Percentiles rank a stretch among this genome's conserved stretches.
Conservation (phyloP, 1,139 yeast species). For the Suhomyces coccinellae region DNA sequence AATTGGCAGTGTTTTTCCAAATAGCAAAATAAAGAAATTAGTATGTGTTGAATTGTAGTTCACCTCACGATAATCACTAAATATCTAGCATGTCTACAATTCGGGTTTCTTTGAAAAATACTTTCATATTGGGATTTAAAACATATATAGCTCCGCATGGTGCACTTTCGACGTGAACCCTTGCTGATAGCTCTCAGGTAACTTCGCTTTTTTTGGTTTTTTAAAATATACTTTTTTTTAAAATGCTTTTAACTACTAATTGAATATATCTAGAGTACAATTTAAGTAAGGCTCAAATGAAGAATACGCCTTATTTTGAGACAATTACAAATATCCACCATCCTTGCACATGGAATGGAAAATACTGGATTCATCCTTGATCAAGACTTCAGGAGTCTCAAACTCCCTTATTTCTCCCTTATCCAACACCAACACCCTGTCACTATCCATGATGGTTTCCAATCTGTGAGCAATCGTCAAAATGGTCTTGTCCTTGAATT, state of each 20-base stretch:
- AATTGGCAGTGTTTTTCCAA: background rate
- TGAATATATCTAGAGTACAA: background rate
- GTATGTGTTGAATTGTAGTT: too few relatives aligned
- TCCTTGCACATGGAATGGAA: constrained; percentile 25
- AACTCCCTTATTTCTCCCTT: constrained; percentile 26
- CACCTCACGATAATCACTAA: too few relatives aligned
- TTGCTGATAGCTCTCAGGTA: too few relatives aligned
- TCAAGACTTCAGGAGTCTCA: constrained; percentile 22
- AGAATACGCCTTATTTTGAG: background rate
- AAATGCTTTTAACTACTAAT: background rate
- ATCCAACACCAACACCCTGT: constrained; percentile 26
- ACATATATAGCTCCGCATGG: too few relatives aligned
- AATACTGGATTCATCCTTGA: constrained; percentile 18
- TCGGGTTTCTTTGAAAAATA: background rate
- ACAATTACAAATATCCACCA: constrained; percentile 20
- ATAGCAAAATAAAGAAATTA: too few relatives aligned
- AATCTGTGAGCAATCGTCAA: constrained; percentile 30
- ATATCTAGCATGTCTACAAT: background rate
- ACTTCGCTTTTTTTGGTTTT: too few relatives aligned
- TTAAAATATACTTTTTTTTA: too few relatives aligned
- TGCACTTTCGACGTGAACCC: too few relatives aligned
- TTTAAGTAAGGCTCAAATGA: background rate
- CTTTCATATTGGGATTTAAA: too few relatives aligned
- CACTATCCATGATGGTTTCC: constrained; percentile 29
- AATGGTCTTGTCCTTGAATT: constrained; percentile 27